Evolutionary conservation across 257 asterid genomes (phyloP), one percentile per base, ranked within the genome.

Genomic region (Cordia subcordata): DNA sequence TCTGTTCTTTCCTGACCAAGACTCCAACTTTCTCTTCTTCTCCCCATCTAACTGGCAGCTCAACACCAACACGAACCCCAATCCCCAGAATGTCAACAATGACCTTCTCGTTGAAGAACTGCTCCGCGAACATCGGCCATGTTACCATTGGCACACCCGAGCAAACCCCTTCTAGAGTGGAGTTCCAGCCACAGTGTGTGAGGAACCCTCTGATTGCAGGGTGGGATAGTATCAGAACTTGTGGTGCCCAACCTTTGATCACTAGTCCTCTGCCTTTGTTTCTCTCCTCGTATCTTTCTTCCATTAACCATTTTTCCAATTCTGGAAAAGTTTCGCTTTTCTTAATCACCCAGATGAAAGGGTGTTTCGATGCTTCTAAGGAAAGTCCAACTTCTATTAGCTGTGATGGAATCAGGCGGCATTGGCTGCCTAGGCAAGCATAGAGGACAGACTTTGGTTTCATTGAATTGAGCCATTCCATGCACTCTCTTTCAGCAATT

Each of bases 391-490:
- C 78, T 27, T 90, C 81, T 0, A 71, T 79, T 13, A 82, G 32
- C 11, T 90, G 97, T 0, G 75, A 62, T 0, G 94, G 73, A 14
- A 79, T 62, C 3, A 86, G 70, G 37, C 94, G 63, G 50, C 90
- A 84, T 69, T 79, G 92, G 74, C 95, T 86, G 4, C 97, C 97
- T 0, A 86, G 85, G 50, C 97, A 86, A 44, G 77, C 91, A 42
- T 84, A 89, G 4, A 89, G 53, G 0, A 89, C 86, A 0, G 85
- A 72, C 9, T 55, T 59, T 0, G 79, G 63, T 23, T 55, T 57
- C 79, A 16, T 79, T 0, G 82, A 66, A 33, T 86, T 79, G 4
- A 89, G 95, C 87, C 88, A 87, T 50, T 70, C 46, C 17, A 82
- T 6, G 20, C 87, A 77, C 22, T 58, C 35, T 0, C 8, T 54